A percentile compares a stretch with the other conserved stretches of the same genome.
phyloP scores from a whole-genome alignment of 2,329 filamentous ascomycete species.

The Aspergillus piperis region DNA sequence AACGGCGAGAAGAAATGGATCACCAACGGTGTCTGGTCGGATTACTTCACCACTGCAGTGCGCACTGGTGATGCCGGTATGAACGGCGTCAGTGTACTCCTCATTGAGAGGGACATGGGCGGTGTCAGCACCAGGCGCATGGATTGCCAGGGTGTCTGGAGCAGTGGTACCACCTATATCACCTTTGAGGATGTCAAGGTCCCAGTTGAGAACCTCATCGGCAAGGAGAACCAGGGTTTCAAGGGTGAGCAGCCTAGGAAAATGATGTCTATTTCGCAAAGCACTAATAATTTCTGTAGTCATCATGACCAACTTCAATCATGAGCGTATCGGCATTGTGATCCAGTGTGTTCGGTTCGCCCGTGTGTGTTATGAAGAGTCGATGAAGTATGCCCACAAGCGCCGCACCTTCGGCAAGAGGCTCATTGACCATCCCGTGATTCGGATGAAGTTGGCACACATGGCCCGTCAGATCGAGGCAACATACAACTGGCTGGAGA shows the following conservation, averaged over 20 bases:
- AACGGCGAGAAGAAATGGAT: conserved; percentile 99
- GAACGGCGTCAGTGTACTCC: conserved; percentile 86
- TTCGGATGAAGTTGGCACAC: conserved; percentile 94
- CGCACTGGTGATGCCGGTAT: conserved; percentile 86
- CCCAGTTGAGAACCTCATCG: conserved; percentile 96
- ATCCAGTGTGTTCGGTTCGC: conserved; percentile 96
- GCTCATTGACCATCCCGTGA: conserved; percentile 94
- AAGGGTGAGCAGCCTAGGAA: conserved; percentile 57
- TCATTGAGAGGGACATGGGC: conserved; percentile 82
- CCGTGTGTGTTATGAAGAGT: conserved; percentile 95
- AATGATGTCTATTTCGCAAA: background rate
- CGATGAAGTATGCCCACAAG: conserved; percentile 96
- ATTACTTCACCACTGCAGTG: conserved; percentile 97
- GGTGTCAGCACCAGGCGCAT: conserved; percentile 92
- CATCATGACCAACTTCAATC: conserved; percentile 99
- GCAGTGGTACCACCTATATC: conserved; percentile 91
- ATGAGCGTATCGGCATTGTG: conserved; percentile 97
- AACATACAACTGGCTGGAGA: conserved; percentile 96
- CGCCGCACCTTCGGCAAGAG: conserved; percentile 94
- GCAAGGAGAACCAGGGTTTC: conserved; percentile 98
- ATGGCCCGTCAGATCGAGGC: conserved; percentile 99
- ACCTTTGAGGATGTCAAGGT: conserved; percentile 99
- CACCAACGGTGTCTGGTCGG: conserved; percentile 93
- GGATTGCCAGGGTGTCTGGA: conserved; percentile 99
- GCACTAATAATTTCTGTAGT: conserved; percentile 50